Evolutionary conservation across 768 basidiomycete species (phyloP), one percentile per base, ranked within the genome.

Genomic region (Termitomyces sp.): DNA sequence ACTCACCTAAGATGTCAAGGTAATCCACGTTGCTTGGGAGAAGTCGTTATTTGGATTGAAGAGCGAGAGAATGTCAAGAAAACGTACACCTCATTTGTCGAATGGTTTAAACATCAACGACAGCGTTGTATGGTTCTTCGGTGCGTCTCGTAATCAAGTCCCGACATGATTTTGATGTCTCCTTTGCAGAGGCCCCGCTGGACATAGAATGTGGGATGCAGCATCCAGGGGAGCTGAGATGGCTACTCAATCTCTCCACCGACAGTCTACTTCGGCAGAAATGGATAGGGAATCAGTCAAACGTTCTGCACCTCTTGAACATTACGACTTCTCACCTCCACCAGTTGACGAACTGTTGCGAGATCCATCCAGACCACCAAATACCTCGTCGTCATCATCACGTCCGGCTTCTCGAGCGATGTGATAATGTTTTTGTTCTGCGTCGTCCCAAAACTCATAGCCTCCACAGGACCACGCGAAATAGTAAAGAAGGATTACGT

Each of bases 1-100:
- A 12, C 50, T 29, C 11, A 40, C 10, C 21, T 23, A 5, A 40
- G 17, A 38, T 37, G 27, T 23, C 37, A 31, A 65, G 63, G 62
- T 37, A 60, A 53, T 12, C 19, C 14, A 2, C 50, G 47, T 3
- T 54, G 32, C 21, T 37, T 56, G 11, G 68, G 70, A 10, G 42
- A 58, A 2, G 61, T 69, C 25, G 53, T 57, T 19, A 32, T 69
- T 17, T 63, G 57, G 51, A 60, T 69, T 29, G 61, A 69, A 23
- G 17, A 34, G 4, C 37, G 50, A 41, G 38, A 48, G 6, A 40
- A 49, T 55, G 32, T 29, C 0, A 12, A 38, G 10, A 16, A 14
- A 12, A 53, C 29, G 35, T 58, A 60, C 17, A 12, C 4, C 1
- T 31, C 46, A 9, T 55, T 65, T 23, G 32, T 59, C 10, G 7